Evolutionary conservation across 768 basidiomycete species (phyloP), one percentile per base, ranked within the genome.

Genomic region (Xerocomellus amylosporus): DNA sequence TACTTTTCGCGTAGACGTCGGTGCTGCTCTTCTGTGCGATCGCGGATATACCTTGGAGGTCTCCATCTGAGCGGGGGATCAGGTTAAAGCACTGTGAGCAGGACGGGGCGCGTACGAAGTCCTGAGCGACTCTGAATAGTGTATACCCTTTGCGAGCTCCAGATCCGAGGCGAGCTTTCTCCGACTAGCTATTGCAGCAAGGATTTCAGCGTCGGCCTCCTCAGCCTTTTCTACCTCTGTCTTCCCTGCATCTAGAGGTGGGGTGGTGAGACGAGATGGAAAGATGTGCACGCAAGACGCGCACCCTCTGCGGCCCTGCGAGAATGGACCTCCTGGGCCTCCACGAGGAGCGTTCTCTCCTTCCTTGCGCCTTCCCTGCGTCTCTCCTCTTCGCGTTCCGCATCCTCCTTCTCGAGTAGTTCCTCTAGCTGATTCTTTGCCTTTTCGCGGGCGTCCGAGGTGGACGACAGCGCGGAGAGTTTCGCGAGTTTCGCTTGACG

Each of bases 291-390:
- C 33, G 54, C 9, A 9, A 44, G 34, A 39, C 17, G 65, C 74
- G 43, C 50, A 91, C 93, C 89, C 75, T 96, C 90, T 50, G 77
- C 79, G 5, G 88, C 91, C 71, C 87, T 92, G 70, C 79, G 79
- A 24, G 80, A 79, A 65, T 96, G 93, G 31, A 98, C 95, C 66
- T 98, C 96, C 72, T 98, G 93, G 1, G 97, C 97, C 69, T 97
- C 94, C 64, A 93, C 71, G 46, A 99, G 74, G 45, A 99, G 73
- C 0, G 94, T 97, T 62, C 93, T 75, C 73, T 95, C 93, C 69
- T 85, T 88, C 56, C 95, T 73, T 19, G 84, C 81, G 64, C 80
- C 85, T 68, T 96, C 93, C 60, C 81, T 81, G 33, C 78, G 76
- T 49, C 75, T 70, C 66, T 95, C 90, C 64, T 93, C 90, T 62